Percentiles rank a stretch among this genome's conserved stretches.
phyloP scores from a whole-genome alignment of 257 asterid species.

The Solanum chiquidenum region DNA sequence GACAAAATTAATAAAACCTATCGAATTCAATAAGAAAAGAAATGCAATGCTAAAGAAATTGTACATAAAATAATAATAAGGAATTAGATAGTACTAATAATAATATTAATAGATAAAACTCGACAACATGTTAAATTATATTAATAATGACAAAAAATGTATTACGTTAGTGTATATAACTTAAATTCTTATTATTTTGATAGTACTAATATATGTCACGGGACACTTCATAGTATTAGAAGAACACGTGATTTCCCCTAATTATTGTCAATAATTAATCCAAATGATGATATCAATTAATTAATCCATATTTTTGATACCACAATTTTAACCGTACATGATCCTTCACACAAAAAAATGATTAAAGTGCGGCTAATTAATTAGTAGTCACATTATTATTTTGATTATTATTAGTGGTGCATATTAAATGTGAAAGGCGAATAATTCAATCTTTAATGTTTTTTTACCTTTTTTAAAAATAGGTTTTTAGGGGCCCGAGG shows the following conservation, averaged over 20 bases:
- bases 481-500: conserved; percentile 63
- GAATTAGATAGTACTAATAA: not conserved
- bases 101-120: not conserved
- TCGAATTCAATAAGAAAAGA: not conserved
- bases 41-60: not conserved
- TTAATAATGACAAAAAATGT: not conserved
- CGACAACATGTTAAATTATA: not conserved
- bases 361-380: conserved; percentile 5
- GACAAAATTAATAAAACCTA: not conserved
- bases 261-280: conserved; percentile 20
- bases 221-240: conserved; percentile 1
- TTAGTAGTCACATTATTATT: not conserved
- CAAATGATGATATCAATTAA: not conserved
- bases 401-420: not conserved
- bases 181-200: not conserved
- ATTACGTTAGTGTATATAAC: not conserved
- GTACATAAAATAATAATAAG: not conserved
- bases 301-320: not conserved
- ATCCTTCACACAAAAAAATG: not conserved
- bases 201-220: conserved; percentile 8
- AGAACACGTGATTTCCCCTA: conserved; percentile 31
- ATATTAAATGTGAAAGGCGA: conserved; percentile 5
- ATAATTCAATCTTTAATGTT: not conserved
- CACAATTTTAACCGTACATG: conserved; percentile 9
- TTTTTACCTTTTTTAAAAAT: not conserved